Evolutionary conservation across 129 eudicot species (phyloP).

Genomic region (Chrysanthemum makinoi): DNA sequence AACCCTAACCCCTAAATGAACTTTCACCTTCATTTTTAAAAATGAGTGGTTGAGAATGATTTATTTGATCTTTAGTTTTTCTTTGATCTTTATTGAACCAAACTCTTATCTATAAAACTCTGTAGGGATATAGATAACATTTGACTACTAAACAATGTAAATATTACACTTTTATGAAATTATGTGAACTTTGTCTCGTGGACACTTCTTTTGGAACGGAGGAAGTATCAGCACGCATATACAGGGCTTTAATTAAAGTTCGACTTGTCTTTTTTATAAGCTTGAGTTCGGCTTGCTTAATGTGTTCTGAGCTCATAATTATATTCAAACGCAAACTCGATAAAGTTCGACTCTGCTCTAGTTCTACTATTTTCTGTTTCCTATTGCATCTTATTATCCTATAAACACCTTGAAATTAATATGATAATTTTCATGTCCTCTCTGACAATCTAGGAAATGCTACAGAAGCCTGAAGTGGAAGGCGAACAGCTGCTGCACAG

Average conservation of each 20-base stretch:
- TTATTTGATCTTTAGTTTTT: no score
- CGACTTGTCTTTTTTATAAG: neutral
- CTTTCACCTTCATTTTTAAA: no score
- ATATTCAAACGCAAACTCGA: neutral
- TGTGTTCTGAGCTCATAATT: neutral
- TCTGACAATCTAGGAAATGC: conserved; percentile 11
- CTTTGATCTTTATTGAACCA: no score
- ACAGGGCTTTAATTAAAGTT: neutral
- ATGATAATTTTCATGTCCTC: neutral
- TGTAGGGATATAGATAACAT: no score
- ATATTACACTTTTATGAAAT: no score
- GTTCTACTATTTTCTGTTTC: neutral
- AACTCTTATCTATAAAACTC: no score
- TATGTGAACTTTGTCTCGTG: neutral
- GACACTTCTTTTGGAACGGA: no score
- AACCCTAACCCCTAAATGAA: no score
- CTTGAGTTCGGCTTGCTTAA: no score
- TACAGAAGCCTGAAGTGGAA: conserved; percentile 47
- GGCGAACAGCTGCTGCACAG: conserved; percentile 21
- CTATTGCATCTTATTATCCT: neutral
- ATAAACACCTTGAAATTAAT: neutral
- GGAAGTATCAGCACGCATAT: neutral
- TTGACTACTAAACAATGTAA: no score
- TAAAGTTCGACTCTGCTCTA: neutral
- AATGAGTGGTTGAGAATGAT: no score